Conservation (phyloP, 2,329 filamentous ascomycete genomes). For the Colletotrichum euphorbiae region DNA sequence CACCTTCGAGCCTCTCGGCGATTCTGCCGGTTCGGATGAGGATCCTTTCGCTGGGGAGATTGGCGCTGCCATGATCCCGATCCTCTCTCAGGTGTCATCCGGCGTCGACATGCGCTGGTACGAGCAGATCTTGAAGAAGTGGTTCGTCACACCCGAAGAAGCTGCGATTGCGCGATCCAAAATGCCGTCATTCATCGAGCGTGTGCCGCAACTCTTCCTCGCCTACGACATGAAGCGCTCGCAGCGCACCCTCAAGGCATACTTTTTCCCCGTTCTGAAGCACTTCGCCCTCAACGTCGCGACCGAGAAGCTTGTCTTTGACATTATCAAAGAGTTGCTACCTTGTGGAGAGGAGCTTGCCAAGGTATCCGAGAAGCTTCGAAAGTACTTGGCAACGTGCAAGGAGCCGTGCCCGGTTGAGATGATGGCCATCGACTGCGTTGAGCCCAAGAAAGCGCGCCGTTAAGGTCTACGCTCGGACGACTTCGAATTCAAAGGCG, state of each 20-base stretch:
- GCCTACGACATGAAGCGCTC: constrained; percentile 42
- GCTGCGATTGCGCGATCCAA: not conserved
- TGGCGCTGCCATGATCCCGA: constrained; percentile 16
- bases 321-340: constrained; percentile 41
- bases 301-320: constrained; percentile 41
- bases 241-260: constrained; percentile 41
- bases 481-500: constrained; percentile 39
- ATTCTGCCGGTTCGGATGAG: constrained; percentile 18
- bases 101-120: constrained; percentile 33
- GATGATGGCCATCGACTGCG: constrained; percentile 44
- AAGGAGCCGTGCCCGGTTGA: constrained; percentile 40
- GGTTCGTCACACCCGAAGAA: constrained; percentile 30
- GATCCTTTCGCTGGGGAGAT: constrained; percentile 29
- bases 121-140: constrained; percentile 19
- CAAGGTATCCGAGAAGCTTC: constrained; percentile 39
- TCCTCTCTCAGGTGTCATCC: constrained; percentile 24
- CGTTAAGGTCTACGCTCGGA: constrained; percentile 44
- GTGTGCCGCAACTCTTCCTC: constrained; percentile 42
- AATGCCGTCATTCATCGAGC: constrained; percentile 18
- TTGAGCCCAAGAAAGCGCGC: constrained; percentile 42
- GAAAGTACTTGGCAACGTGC: constrained; percentile 36
- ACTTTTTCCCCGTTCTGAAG: constrained; percentile 43
- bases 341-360: constrained; percentile 32
- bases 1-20: constrained; percentile 28
- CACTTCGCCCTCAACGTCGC: constrained; percentile 40